Evolutionary conservation across 768 basidiomycete genomes (phyloP).

Genomic region (Brasilioporus rufonigricans): DNA sequence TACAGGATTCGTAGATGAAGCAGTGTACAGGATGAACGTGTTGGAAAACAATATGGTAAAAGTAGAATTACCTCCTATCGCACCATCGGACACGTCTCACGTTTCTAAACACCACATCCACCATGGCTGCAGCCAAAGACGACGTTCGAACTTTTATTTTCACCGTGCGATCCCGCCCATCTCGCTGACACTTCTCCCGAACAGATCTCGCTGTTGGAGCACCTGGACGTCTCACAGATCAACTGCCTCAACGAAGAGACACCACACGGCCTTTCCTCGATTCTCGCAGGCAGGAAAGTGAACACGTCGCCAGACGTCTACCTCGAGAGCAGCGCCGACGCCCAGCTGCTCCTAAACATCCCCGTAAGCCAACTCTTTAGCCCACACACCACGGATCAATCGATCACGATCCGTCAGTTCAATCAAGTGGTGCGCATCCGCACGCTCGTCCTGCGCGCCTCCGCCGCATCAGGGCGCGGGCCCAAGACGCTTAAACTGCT

Average conservation of each 20-base stretch:
- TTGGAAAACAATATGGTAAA: no score
- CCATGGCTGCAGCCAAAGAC: slow-evolving; percentile 28
- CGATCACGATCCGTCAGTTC: slow-evolving; percentile 39
- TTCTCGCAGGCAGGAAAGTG: slow-evolving; percentile 42
- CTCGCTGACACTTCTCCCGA: slow-evolving; percentile 5
- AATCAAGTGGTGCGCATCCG: slow-evolving; percentile 66
- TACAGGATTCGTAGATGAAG: no score
- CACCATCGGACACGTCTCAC: no score
- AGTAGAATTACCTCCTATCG: no score
- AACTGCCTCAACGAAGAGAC: slow-evolving; percentile 68
- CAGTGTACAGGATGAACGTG: no score
- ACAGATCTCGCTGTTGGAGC: slow-evolving; percentile 55
- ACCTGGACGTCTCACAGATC: slow-evolving; percentile 56
- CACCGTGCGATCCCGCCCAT: background rate
- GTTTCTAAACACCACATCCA: slow-evolving; percentile 2
- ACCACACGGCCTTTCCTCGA: slow-evolving; percentile 49
- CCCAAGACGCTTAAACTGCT: slow-evolving; percentile 64
- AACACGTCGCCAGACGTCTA: slow-evolving; percentile 45
- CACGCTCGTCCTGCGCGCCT: slow-evolving; percentile 51
- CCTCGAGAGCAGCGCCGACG: slow-evolving; percentile 69
- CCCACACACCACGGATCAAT: no score
- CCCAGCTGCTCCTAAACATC: slow-evolving; percentile 66
- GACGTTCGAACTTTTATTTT: slow-evolving; percentile 25
- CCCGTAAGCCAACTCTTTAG: slow-evolving; percentile 40
- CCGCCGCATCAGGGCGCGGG: slow-evolving; percentile 38